A percentile compares a stretch with the other conserved stretches of the same genome.
These are phyloP conservation scores for Pythium phragmitis DNA, from an alignment of 352 stramenopile genomes.

Conservation along the genomic window DNA sequence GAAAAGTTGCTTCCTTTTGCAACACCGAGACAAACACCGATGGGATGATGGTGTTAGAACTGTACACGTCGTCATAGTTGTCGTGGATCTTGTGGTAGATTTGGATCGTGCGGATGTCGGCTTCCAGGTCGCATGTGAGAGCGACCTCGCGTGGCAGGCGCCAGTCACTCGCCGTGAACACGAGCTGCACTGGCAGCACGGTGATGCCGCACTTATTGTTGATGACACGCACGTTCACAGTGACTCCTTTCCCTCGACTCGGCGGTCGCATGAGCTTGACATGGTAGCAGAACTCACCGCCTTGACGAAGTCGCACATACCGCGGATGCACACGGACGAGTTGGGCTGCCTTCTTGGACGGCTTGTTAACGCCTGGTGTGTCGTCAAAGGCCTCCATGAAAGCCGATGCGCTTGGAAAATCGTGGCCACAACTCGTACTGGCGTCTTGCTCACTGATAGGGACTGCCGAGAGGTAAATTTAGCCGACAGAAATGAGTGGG, in stretches of 20 bases:
- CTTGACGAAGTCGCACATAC: conserved; percentile 62
- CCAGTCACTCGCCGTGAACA: conserved; percentile 59
- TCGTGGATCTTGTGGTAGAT: conserved; percentile 75
- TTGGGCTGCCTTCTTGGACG: conserved; percentile 33
- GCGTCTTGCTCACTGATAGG: background rate
- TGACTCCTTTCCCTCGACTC: conserved; percentile 53
- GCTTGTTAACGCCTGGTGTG: conserved; percentile 15
- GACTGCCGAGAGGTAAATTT: conserved; percentile 5
- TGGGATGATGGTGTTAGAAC: conserved; percentile 41
- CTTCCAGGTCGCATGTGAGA: conserved; percentile 41
- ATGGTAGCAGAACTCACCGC: conserved; percentile 60
- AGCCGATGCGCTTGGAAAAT: background rate
- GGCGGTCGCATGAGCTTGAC: conserved; percentile 52
- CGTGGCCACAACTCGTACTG: background rate
- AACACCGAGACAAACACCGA: conserved; percentile 71
- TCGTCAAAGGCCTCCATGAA: conserved; percentile 11
- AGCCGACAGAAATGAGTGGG: background rate
- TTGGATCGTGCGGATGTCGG: conserved; percentile 60
- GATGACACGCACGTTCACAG: conserved; percentile 59
- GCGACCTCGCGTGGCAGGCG: conserved; percentile 44
- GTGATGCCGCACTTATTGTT: conserved; percentile 65
- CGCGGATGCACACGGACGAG: conserved; percentile 55
- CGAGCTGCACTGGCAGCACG: conserved; percentile 40
- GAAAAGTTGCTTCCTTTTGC: conserved; percentile 68
- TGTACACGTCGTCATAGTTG: conserved; percentile 51